Evolutionary conservation across 164 flowering plant species (phyloP).

Genomic region (Umbilicus rupestris): DNA sequence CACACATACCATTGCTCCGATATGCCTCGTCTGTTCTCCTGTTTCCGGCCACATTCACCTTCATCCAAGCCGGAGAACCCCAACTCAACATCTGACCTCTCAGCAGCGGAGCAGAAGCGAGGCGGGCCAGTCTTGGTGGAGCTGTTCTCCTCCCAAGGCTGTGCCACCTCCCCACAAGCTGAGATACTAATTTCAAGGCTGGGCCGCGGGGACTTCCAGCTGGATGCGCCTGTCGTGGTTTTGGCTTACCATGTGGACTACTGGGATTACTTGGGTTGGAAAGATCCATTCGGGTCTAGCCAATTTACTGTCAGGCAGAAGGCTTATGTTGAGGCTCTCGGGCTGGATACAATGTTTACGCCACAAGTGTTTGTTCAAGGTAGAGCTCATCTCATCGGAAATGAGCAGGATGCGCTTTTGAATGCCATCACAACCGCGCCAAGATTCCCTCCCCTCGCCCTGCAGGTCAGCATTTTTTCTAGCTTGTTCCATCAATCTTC

Average conservation of each 20-base stretch:
- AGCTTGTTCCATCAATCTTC: too few relatives aligned
- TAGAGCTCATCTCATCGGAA: conserved; percentile 45
- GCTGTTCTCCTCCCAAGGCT: conserved; percentile 90
- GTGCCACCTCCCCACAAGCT: conserved; percentile 78
- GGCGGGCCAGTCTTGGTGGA: conserved; percentile 62
- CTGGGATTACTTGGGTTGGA: conserved; percentile 97
- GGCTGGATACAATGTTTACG: conserved; percentile 71
- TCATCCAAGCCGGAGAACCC: background rate
- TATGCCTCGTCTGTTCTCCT: background rate
- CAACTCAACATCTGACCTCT: conserved; percentile 22
- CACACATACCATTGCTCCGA: background rate
- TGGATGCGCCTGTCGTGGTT: conserved; percentile 40
- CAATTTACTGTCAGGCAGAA: conserved; percentile 84
- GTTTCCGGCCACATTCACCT: background rate
- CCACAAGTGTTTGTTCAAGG: conserved; percentile 86
- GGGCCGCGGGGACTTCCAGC: conserved; percentile 66
- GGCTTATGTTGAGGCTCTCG: conserved; percentile 64
- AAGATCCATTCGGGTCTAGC: conserved; percentile 74
- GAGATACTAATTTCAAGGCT: conserved; percentile 67
- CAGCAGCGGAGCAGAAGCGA: conserved; percentile 36
- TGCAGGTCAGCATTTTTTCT: conserved; percentile 20
- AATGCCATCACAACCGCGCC: conserved; percentile 33
- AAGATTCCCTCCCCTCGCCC: conserved; percentile 41
- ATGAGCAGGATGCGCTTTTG: conserved; percentile 46
- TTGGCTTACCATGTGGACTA: conserved; percentile 79